Evolutionary conservation across 148 eudicot species (phyloP).

Genomic region (Diospyros lotus): DNA sequence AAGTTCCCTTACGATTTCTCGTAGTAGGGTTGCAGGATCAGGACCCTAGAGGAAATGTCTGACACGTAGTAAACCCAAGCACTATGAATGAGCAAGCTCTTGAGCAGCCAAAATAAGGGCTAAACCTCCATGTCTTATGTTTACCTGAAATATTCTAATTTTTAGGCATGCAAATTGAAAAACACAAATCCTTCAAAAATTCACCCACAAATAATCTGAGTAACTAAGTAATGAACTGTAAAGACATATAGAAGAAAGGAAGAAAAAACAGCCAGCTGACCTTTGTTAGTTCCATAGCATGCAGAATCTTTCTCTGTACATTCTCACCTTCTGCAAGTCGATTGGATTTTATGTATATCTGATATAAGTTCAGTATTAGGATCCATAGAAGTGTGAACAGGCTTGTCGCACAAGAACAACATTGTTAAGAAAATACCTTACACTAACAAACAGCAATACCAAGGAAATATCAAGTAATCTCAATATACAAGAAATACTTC

Average conservation of each 20-base stretch:
- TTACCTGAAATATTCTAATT: neutral
- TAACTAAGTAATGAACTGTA: neutral
- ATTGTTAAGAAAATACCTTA: no score
- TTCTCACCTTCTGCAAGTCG: constrained; percentile 61
- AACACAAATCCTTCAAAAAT: constrained; percentile 2
- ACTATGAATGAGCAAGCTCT: neutral
- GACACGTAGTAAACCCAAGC: no score
- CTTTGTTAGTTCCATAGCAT: constrained; percentile 83
- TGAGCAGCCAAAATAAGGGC: neutral
- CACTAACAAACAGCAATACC: no score
- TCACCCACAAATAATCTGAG: constrained; percentile 1
- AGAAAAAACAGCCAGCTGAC: constrained; percentile 27
- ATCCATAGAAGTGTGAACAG: no score
- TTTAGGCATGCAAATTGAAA: constrained; percentile 1
- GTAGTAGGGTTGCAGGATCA: no score
- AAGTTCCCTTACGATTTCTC: no score
- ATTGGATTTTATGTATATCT: constrained; percentile 64
- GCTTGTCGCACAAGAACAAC: no score
- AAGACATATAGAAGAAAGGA: neutral
- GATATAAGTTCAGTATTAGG: constrained; percentile 11
- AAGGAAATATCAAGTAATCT: no score
- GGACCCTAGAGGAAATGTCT: neutral
- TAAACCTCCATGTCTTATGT: neutral
- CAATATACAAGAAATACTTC: no score
- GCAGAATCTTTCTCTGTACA: constrained; percentile 72